These are phyloP conservation scores for Metarhizium sp. DNA, from an alignment of 2,329 filamentous ascomycete genomes.

Conservation along the genomic window DNA sequence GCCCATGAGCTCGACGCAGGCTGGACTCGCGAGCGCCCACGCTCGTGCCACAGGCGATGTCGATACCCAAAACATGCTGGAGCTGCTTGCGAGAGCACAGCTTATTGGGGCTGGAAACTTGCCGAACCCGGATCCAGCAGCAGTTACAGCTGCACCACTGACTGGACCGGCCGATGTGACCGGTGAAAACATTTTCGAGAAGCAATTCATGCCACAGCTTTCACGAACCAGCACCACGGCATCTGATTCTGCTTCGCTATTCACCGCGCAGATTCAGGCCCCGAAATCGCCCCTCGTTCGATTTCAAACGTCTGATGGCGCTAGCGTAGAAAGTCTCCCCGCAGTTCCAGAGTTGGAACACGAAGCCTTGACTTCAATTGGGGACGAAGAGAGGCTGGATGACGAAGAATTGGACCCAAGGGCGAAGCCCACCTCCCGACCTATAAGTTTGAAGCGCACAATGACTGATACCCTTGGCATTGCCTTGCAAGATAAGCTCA, in stretches of 20 bases:
- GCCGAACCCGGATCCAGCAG: slow-evolving; percentile 34
- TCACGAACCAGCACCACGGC: slow-evolving; percentile 39
- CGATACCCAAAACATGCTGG: slow-evolving; percentile 84
- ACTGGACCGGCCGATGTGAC: slow-evolving; percentile 71
- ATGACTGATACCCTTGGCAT: slow-evolving; percentile 74
- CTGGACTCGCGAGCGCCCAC: slow-evolving; percentile 73
- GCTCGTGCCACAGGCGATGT: slow-evolving; percentile 73
- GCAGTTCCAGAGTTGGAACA: slow-evolving; percentile 12
- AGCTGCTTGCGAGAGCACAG: slow-evolving; percentile 74
- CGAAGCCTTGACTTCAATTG: slow-evolving; percentile 40
- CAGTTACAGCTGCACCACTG: slow-evolving; percentile 44
- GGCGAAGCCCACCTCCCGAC: slow-evolving; percentile 47
- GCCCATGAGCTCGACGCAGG: slow-evolving; percentile 55
- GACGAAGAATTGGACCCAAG: slow-evolving; percentile 34
- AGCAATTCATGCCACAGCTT: slow-evolving; percentile 55
- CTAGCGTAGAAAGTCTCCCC: slow-evolving; percentile 9
- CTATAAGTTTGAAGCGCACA: slow-evolving; percentile 69
- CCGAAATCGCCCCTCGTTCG: slow-evolving; percentile 10
- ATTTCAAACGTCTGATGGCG: slow-evolving; percentile 5
- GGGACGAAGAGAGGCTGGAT: slow-evolving; percentile 47
- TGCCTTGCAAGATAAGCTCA: slow-evolving; percentile 69
- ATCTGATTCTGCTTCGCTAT: slow-evolving; percentile 25
- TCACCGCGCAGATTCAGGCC: slow-evolving; percentile 10
- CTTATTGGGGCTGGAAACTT: slow-evolving; percentile 62
- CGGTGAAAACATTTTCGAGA: slow-evolving; percentile 76